A percentile compares a stretch with the other conserved stretches of the same genome.
Evolutionary conservation across 169 alveolate genomes (phyloP).

Genomic region (Plasmodium adleri): DNA sequence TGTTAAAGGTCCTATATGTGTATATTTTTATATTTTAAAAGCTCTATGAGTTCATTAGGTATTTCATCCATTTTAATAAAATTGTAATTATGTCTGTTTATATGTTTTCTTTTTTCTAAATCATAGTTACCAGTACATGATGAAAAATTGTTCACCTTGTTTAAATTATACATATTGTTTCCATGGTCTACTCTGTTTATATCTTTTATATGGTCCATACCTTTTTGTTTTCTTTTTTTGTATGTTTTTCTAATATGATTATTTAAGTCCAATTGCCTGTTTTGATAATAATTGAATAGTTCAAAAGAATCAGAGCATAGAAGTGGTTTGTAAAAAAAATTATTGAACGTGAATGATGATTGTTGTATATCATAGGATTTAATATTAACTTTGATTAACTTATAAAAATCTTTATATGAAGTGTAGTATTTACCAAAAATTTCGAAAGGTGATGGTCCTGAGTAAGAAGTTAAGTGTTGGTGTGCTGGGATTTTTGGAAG

Average conservation of each 20-base stretch:
- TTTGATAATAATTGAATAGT: slow-evolving; percentile 7
- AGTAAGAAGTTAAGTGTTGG: slow-evolving; percentile 30
- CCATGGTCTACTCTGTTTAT: too few species aligned
- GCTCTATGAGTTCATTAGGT: slow-evolving; percentile 45
- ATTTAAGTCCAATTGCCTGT: background rate
- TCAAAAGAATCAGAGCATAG: background rate
- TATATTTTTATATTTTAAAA: slow-evolving; percentile 37
- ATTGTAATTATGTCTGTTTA: background rate
- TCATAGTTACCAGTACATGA: background rate
- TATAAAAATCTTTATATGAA: slow-evolving; percentile 29
- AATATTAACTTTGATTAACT: slow-evolving; percentile 18
- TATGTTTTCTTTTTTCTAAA: background rate
- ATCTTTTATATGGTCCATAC: too few species aligned
- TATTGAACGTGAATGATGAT: background rate
- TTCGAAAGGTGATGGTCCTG: slow-evolving; percentile 43
- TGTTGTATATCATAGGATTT: slow-evolving; percentile 18
- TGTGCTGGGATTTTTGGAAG: slow-evolving; percentile 39
- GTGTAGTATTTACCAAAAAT: slow-evolving; percentile 56
- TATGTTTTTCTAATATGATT: slow-evolving; percentile 27
- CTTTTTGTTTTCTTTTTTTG: slow-evolving; percentile 4
- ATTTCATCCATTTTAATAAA: slow-evolving; percentile 18
- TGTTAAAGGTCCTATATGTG: background rate
- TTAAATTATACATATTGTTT: too few species aligned
- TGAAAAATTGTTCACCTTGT: background rate
- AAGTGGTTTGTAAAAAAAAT: background rate